phyloP scores from a whole-genome alignment of 768 basidiomycete genomes.

The Kwoniella pini region DNA sequence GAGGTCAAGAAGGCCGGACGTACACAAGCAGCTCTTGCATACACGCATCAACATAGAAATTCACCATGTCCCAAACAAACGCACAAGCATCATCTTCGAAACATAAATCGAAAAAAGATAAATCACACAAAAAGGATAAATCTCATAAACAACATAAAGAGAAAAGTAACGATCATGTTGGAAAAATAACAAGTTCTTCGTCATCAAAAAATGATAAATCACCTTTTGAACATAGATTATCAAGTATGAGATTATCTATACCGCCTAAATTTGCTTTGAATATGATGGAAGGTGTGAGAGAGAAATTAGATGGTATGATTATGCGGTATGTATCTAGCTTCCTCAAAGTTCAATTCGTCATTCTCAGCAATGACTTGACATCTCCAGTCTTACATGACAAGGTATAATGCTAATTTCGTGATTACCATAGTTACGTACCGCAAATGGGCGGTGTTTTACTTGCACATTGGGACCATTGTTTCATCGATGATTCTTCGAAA shows the following conservation, averaged over 20 bases:
- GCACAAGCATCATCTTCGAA: conserved; percentile 23
- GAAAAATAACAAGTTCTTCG: not conserved
- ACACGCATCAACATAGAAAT: not conserved
- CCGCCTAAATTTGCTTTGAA: conserved; percentile 77
- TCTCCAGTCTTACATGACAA: too few species aligned
- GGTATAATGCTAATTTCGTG: too few species aligned
- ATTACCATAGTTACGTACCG: conserved; percentile 86
- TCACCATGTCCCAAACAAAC: conserved; percentile 15
- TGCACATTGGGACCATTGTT: conserved; percentile 74
- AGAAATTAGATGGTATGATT: conserved; percentile 90
- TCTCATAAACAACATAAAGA: conserved; percentile 9
- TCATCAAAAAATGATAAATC: conserved; percentile 52
- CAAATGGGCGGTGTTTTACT: conserved; percentile 84
- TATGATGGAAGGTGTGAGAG: conserved; percentile 72
- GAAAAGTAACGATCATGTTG: not conserved
- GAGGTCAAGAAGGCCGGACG: too few species aligned
- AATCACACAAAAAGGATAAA: conserved; percentile 19
- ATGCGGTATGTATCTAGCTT: conserved; percentile 74
- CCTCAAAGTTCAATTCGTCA: too few species aligned
- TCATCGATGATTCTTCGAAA: conserved; percentile 65
- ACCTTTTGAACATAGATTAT: conserved; percentile 62
- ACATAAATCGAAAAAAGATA: conserved; percentile 16
- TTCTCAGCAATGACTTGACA: too few species aligned
- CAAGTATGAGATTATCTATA: conserved; percentile 66
- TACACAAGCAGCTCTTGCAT: too few species aligned